These are phyloP conservation scores for Paracamarosporium sp. DNA, from an alignment of 2,329 filamentous ascomycete genomes.

Conservation along the genomic window DNA sequence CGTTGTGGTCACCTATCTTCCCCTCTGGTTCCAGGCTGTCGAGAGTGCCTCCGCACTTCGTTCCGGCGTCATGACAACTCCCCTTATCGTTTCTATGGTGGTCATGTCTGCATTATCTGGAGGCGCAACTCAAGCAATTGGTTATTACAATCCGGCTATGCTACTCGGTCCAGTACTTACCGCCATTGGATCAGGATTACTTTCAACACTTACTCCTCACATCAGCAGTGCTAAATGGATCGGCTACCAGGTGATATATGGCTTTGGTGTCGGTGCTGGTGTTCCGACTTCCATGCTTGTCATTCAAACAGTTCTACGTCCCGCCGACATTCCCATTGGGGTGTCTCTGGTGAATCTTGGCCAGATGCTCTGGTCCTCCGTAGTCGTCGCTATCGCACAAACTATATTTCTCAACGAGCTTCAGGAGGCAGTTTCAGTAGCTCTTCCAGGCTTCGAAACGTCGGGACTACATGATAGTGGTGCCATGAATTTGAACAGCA, in stretches of 20 bases:
- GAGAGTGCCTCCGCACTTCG: conserved; percentile 35
- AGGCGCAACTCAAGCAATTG: neutral
- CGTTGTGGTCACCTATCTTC: conserved; percentile 27
- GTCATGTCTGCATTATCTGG: neutral
- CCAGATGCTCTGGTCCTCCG: conserved; percentile 14
- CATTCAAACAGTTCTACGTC: conserved; percentile 7
- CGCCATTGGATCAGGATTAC: conserved; percentile 44
- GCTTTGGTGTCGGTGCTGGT: conserved; percentile 9
- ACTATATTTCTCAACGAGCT: conserved; percentile 16
- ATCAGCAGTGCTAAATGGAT: conserved; percentile 25
- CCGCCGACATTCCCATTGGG: conserved; percentile 8
- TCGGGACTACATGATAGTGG: conserved; percentile 3
- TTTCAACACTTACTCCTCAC: conserved; percentile 39
- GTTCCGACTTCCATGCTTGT: conserved; percentile 11
- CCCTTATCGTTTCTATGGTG: conserved; percentile 19
- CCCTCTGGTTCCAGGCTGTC: conserved; percentile 46
- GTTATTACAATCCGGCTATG: conserved; percentile 5
- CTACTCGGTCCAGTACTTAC: conserved; percentile 32
- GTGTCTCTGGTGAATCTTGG: conserved; percentile 14
- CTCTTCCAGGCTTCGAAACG: conserved; percentile 11
- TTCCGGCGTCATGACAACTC: conserved; percentile 42
- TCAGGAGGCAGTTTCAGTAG: neutral
- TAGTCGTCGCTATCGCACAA: conserved; percentile 18
- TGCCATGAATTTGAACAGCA: conserved; percentile 4
- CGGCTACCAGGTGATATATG: conserved; percentile 18